Evolutionary conservation across 2,329 filamentous ascomycete genomes (phyloP), one percentile per base, ranked within the genome.

Genomic region (Thielaviopsis musarum): DNA sequence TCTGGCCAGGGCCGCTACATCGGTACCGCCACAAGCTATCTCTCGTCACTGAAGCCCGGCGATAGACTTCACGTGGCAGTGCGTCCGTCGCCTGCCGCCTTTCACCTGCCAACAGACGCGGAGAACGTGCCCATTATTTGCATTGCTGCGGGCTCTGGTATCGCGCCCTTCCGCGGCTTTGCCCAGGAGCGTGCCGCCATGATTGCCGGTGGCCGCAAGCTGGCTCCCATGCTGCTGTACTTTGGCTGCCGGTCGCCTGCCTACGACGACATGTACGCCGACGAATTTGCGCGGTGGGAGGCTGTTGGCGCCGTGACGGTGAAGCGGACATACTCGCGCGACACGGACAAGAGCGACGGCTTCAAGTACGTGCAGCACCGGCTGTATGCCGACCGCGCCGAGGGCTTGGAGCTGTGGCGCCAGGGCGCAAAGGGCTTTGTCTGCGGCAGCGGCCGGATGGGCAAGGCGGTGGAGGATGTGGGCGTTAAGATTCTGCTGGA

Each of bases 181-280:
- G 64, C 83, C 10, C 79, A 83, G 67, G 81, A 85, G 63, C 79
- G 82, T 0, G 80, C 78, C 0, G 72, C 72, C 21, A 73, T 77
- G 70, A 67, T 75, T 15, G 69, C 68, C 3, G 73, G 73, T 0
- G 81, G 81, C 1, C 72, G 77, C 13, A 70, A 67, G 28, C 71
- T 87, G 0, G 83, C 80, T 0, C 79, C 78, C 0, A 81, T 82
- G 0, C 63, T 87, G n/a, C 73, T 87, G 1, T 85, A 85, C 71
- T 76, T 80, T 64, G 84, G 84, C 5, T 86, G 82, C 66, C 77
- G 79, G 15, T 67, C 72, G 5, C 75, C 77, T 0, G 73, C 72
- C 0, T 67, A 71, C 13, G 84, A 87, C 63, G 74, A 81, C 49
- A 66, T 87, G 0, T 87, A 87, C 69, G 70, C 74, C 0, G 75